Evolutionary conservation across 2,329 filamentous ascomycete species (phyloP), one percentile per base, ranked within the genome.

Genomic region (Botrytis paeoniae): DNA sequence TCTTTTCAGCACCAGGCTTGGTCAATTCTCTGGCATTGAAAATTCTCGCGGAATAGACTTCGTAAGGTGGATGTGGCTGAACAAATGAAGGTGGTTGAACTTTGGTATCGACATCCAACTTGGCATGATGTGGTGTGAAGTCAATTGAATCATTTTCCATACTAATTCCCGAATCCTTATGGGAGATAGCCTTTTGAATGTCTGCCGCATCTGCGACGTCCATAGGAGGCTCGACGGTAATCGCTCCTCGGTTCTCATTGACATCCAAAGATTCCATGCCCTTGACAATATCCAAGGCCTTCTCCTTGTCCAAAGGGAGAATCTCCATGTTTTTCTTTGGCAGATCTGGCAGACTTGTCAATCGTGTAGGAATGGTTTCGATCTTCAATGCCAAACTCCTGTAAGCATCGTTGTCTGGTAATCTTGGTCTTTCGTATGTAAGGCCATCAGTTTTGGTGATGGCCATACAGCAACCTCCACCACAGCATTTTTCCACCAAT

Each of bases 51-150:
- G 94, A 92, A 83, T 93, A 97, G 74, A 98, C 94, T 77, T 95
- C 87, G 83, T 97, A 96, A 0, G 96, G 96, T 73, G 94, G 94
- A 81, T 99, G 96, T 39, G 96, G 96, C 81, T 97, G 94, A 71
- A 99, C 95, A 79, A 95, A 99, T 74, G 86, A 87, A 10, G 96
- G 96, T 29, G 96, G 95, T 80, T 95, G 92, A 74, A 89, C 86
- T 16, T 83, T 81, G 4, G 89, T 90, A 78, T 91, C 85, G 73
- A 89, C 81, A 37, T 64, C 39, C 20, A 74, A 73, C 14, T 70
- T 75, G 9, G 74, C 62, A 65, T 71, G 66, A 69, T 77, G 79
- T 48, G 80, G 79, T 35, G 79, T 81, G 64, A 81, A 81, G 63
- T 81, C 80, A 45, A 78, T 80, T 0, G 79, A 79, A 35, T 77